Base-by-base conservation (phyloP, 2,329 filamentous ascomycete genomes). In the Aureobasidium sp. region DNA sequence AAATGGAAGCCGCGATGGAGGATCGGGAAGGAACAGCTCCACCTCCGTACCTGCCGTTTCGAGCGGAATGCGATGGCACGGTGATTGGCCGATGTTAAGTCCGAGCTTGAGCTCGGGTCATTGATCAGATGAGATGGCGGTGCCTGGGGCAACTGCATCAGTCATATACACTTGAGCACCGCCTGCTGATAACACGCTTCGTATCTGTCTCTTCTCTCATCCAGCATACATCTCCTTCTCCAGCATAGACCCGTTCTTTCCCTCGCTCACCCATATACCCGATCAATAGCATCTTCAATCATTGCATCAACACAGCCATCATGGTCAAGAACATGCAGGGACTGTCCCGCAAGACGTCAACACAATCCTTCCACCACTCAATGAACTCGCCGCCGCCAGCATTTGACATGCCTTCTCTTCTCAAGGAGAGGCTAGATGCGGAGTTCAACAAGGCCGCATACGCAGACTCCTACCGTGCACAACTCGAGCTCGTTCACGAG, bases 381-480 rank as follows among this genome's bases (percentile, higher is more conserved):
- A 57, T 55, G 32, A 57, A 57, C 42, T 61, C 59, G 32, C 42
- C 59, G 41, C 49, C 51, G 41, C 59, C 49, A 8, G 8, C 27
- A n/a, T 55, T 48, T 32, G 49, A 61, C 7, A 41, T 55, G 41
- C 44, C 57, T 32, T 34, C 27, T 0, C 45, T 34, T n/a, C 13
- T 49, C 27, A 39, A 34, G 16, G 63, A 61, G 21, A 58, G 48
- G 1, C 37, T 61, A 13, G 63, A 64, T 32, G 34, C 53, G 21
- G 62, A 61, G 11, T 4, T 47, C 30, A 48, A 36, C 45, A 61
- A 16, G 25, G 49, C 39, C 45, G 58, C 30, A n/a, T 54, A 48
- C 27, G 50, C 37, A 25, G 58, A 61, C 21, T 21, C 21, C 1
- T 54, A 49, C 30, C 47, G 44, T 80, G 78, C 36, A 78, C 57